Base-by-base conservation (phyloP, 2,329 filamentous ascomycete genomes). In the Leptodontidium sp. region DNA sequence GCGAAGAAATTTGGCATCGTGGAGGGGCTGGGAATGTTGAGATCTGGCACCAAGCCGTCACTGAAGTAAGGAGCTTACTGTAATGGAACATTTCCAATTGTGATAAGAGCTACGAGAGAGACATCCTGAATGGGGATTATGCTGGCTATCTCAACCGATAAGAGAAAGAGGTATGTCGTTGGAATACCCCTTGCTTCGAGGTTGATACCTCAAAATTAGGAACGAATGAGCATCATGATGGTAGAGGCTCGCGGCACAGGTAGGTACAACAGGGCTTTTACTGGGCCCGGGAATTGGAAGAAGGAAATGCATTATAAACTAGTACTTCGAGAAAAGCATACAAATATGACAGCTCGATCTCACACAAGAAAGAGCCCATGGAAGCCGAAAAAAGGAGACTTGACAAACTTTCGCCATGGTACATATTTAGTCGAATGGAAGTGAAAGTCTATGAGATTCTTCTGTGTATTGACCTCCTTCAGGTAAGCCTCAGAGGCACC, bases 11-110 rank as follows among this genome's bases (percentile, higher is more conserved):
- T 24, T n/a, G 21, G 32, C 17, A 59, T 40, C 6, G 21, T 14
- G 15, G 38, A 49, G 9, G 59, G 12, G 8, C 14, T 45, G 26
- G 62, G 50, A 65, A 65, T 65, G 63, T 35, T 57, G 63, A 58
- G n/a, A 64, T 52, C 49, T 64, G 61, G 61, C 61, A 64, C 11
- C 32, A 64, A 26, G 32, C 17, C 29, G 32, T 29, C 35, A 58
- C 35, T 24, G 35, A 53, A 45, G 63, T 14, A 58, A 58, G 49
- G 50, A 59, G 40, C 1, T 32, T 50, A 17, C 2, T 35, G 17
- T 1, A 62, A 14, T 62, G 45, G 49, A 32, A 50, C 59, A 49
- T 62, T 26, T 49, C 24, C 7, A 32, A 32, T 49, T 32, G 29
- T 21, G 24, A 38, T 47, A 49, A 32, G 15, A 62, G 57, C 11